Conservation (phyloP, 2,329 filamentous ascomycete species). For the Thelonectria discophora region DNA sequence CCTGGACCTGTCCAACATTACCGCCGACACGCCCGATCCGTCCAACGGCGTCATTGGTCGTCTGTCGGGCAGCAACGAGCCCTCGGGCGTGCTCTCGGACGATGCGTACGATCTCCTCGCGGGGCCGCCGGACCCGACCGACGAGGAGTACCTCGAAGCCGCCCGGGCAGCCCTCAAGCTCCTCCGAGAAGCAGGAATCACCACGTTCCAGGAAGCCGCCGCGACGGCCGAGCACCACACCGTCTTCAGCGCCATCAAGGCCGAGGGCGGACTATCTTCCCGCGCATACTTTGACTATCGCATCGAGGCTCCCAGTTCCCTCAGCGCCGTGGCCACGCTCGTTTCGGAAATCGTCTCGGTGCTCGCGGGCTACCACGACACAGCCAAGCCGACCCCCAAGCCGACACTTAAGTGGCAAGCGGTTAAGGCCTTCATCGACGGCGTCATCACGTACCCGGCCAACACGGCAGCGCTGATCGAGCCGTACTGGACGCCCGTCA, state of each 20-base stretch:
- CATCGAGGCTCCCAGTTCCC: constrained; percentile 36
- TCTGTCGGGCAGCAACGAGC: constrained; percentile 39
- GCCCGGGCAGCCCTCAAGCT: constrained; percentile 40
- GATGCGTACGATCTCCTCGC: constrained; percentile 32
- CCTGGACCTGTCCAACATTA: constrained; percentile 36
- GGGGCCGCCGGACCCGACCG: constrained; percentile 32
- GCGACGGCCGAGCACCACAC: constrained; percentile 21
- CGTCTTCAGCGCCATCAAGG: constrained; percentile 35
- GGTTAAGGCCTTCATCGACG: constrained; percentile 42
- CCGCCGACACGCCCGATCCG: constrained; percentile 33
- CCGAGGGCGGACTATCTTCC: constrained; percentile 32
- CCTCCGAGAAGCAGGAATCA: constrained; percentile 40
- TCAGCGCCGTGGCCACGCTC: constrained; percentile 19
- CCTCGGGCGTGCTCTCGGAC: constrained; percentile 39
- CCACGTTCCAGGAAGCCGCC: constrained; percentile 42
- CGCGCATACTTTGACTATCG: constrained; percentile 42
- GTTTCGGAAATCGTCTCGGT: constrained; percentile 26
- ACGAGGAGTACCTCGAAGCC: constrained; percentile 33
- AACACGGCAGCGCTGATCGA: constrained; percentile 42
- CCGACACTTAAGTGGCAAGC: constrained; percentile 42
- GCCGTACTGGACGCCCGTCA: constrained; percentile 37
- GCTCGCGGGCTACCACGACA: constrained; percentile 27
- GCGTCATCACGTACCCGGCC: constrained; percentile 41
- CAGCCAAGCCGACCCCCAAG: constrained; percentile 22
- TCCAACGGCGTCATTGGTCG: constrained; percentile 36